Base-by-base conservation (phyloP, 306 rosid genomes). In the Senna siamea region DNA sequence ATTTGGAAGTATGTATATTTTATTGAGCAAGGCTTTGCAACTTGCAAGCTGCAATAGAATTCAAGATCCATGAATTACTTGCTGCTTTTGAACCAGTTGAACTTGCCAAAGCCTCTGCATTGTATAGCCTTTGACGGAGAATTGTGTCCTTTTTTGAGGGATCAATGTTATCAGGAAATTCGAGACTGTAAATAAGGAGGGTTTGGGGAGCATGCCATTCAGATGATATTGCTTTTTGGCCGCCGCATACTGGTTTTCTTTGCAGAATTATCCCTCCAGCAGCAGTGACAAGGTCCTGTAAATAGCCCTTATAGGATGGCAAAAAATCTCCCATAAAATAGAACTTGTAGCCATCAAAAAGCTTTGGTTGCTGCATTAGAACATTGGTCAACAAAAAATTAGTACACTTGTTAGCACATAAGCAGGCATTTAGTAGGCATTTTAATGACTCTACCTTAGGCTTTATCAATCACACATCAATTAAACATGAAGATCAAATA, bases 1-100 rank as follows among this genome's bases (percentile, higher is more conserved):
- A 57, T 47, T 62, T 73, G 68, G 60, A 70, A 37, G 44, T 26
- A 13, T 4, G 67, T 61, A 18, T 73, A 72, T 48, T 60, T 70
- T 73, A 89, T 64, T 79, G 72, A 63, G 75, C 63, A 73, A 86
- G 87, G 73, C 58, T 65, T 74, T 85, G 93, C 50, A 87, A 76
- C 69, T 86, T 88, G 87, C 92, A 85, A 81, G 88, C 96, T n/a
- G 96, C 96, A 78, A 94, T 85, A 59, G 96, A 94, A 82, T 92
- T 81, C 76, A 92, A 82, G 78, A 94, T 75, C 93, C 99, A 92
- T 48, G 88, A 84, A 74, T 92, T 92, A 79, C 87, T 89, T 22
- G 82, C 97, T 26, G 72, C 85, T 76, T 83, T 82, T 70, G 96
- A 89, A 78, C 84, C 82, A 7, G 92, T 77, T 41, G 90, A 90